Evolutionary conservation across 495 filamentous ascomycete species (phyloP).

Genomic region (Xylaria curta): DNA sequence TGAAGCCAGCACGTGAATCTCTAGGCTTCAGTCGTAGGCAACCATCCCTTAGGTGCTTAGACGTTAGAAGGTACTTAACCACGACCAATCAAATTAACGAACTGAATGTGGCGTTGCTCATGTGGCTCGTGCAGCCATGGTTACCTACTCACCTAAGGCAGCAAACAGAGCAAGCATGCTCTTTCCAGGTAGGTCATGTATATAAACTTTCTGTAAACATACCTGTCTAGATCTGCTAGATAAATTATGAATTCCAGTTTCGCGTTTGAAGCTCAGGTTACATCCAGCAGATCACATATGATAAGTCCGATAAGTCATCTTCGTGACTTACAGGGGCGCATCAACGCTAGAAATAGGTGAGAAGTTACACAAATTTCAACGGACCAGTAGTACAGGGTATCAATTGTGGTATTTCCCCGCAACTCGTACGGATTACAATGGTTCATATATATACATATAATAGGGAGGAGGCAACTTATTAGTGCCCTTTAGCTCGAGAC

Average conservation of each 20-base stretch:
- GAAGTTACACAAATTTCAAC: background rate
- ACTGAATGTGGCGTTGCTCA: too few relatives aligned
- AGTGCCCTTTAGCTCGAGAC: slow-evolving; percentile 68
- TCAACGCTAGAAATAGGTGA: background rate
- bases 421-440: slow-evolving; percentile 20
- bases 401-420: background rate
- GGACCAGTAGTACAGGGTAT: slow-evolving; percentile 25
- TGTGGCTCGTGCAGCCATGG: slow-evolving; percentile 6
- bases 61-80: background rate
- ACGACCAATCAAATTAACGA: background rate
- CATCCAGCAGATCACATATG: too few relatives aligned
- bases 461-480: background rate
- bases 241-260: too few relatives aligned
- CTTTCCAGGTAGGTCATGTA: too few relatives aligned
- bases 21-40: slow-evolving; percentile 7
- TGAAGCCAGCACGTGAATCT: background rate
- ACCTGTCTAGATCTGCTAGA: too few relatives aligned
- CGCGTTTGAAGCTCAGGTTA: too few relatives aligned
- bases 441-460: background rate
- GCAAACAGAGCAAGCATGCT: too few relatives aligned
- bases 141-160: too few relatives aligned
- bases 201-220: too few relatives aligned
- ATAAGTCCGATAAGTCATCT: too few relatives aligned
- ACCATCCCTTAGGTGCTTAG: background rate
- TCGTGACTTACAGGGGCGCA: background rate